phyloP scores from a whole-genome alignment of 2,329 filamentous ascomycete species.

The Epichloe sibirici region DNA sequence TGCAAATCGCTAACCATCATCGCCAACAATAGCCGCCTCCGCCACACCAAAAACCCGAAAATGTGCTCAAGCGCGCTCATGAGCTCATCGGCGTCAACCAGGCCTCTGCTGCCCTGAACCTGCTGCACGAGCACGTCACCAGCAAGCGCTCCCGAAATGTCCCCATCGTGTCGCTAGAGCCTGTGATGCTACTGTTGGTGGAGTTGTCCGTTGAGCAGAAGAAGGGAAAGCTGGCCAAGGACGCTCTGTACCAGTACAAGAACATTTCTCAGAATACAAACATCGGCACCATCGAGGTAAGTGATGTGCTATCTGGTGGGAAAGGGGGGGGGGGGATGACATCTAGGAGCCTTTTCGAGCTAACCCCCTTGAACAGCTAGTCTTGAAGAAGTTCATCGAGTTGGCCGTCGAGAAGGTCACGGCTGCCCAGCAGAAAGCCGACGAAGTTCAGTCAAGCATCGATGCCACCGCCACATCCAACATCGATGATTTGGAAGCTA shows the following conservation, averaged over 20 bases:
- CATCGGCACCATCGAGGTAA: slow-evolving; percentile 89
- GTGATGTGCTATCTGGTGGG: slow-evolving; percentile 8
- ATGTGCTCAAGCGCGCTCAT: slow-evolving; percentile 95
- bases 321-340: background rate
- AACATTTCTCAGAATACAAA: slow-evolving; percentile 99
- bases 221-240: slow-evolving; percentile 97
- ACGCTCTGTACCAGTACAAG: slow-evolving; percentile 99
- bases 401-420: slow-evolving; percentile 93
- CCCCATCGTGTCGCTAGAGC: slow-evolving; percentile 90
- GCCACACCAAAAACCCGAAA: slow-evolving; percentile 95
- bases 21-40: slow-evolving; percentile 63
- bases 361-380: slow-evolving; percentile 43
- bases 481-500: slow-evolving; percentile 91
- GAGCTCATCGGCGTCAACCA: slow-evolving; percentile 98
- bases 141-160: slow-evolving; percentile 97
- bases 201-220: slow-evolving; percentile 93
- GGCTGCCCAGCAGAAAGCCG: slow-evolving; percentile 88
- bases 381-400: slow-evolving; percentile 96
- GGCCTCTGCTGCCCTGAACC: slow-evolving; percentile 77
- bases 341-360: slow-evolving; percentile 4
- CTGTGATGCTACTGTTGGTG: slow-evolving; percentile 95
- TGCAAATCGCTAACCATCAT: background rate
- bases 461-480: slow-evolving; percentile 60
- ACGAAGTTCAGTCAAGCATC: slow-evolving; percentile 81
- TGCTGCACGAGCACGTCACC: slow-evolving; percentile 98